Percentiles rank a stretch among this genome's conserved stretches.
phyloP scores from a whole-genome alignment of 345 rosid genomes.

The Eucalyptus pauciflora region DNA sequence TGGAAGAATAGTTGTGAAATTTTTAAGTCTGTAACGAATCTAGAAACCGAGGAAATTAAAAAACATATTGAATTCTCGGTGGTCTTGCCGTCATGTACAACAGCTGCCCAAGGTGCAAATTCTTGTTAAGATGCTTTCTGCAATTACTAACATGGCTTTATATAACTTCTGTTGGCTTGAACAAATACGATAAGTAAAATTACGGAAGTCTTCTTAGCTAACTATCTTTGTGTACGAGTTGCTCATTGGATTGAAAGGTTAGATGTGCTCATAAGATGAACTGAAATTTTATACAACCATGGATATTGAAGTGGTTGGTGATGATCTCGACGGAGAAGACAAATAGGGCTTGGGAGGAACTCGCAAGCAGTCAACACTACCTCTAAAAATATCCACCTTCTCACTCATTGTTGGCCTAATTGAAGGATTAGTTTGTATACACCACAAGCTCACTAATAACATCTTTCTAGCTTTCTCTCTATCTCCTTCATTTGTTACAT shows the following conservation, averaged over 20 bases:
- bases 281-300: neutral
- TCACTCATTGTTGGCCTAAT: no score
- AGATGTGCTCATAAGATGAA: neutral
- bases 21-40: neutral
- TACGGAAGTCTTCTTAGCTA: neutral
- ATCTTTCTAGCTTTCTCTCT: no score
- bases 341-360: neutral
- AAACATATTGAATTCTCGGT: neutral
- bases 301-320: neutral
- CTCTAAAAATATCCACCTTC: no score
- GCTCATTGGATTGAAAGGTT: neutral
- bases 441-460: no score
- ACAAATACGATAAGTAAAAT: neutral
- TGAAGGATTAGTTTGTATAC: no score
- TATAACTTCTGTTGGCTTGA: neutral
- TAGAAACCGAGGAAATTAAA: neutral
- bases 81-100: neutral
- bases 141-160: neutral
- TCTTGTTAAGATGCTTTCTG: neutral
- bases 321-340: neutral
- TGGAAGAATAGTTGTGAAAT: neutral
- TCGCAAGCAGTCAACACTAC: neutral
- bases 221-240: neutral
- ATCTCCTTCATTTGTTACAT: no score
- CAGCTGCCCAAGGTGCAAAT: neutral